Evolutionary conservation across 1,139 yeast genomes (phyloP).

Genomic region (Oligophagozyma castellii): DNA sequence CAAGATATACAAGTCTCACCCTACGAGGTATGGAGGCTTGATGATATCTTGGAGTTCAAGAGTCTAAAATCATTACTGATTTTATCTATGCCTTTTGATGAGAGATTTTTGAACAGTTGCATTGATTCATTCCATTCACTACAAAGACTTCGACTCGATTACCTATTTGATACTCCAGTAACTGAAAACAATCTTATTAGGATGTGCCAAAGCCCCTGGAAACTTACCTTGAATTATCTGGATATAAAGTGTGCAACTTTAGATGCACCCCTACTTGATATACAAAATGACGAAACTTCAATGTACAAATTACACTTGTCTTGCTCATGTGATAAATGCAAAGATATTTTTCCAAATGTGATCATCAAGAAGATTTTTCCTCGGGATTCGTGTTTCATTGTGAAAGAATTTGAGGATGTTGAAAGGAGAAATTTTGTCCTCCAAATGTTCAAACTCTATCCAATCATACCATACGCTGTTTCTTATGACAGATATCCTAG

Average conservation of each 20-base stretch:
- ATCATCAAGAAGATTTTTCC: slow-evolving; percentile 16
- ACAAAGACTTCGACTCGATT: slow-evolving; percentile 15
- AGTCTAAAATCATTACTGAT: slow-evolving; percentile 12
- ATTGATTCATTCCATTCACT: slow-evolving; percentile 7
- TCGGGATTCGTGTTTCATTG: slow-evolving; percentile 8
- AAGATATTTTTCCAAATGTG: slow-evolving; percentile 10
- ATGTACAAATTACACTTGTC: slow-evolving; percentile 10
- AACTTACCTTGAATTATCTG: slow-evolving; percentile 11
- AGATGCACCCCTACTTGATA: slow-evolving; percentile 11
- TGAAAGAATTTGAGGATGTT: slow-evolving; percentile 12
- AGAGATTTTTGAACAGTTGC: slow-evolving; percentile 10
- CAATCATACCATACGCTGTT: slow-evolving; percentile 20
- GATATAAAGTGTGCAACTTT: slow-evolving; percentile 15
- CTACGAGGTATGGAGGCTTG: slow-evolving; percentile 14
- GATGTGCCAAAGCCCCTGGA: slow-evolving; percentile 9
- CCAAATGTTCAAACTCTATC: slow-evolving; percentile 17
- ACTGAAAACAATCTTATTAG: slow-evolving; percentile 6
- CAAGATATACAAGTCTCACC: slow-evolving; percentile 10
- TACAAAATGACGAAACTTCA: slow-evolving; percentile 12
- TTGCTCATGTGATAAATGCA: slow-evolving; percentile 19
- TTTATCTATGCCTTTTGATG: slow-evolving; percentile 13
- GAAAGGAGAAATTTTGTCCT: slow-evolving; percentile 13
- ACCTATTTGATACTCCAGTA: slow-evolving; percentile 15
- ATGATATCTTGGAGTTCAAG: slow-evolving; percentile 12
- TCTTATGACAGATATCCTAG: slow-evolving; percentile 15